Conservation (phyloP, 2,329 filamentous ascomycete genomes). For the Clarireedia homoeocarpa region DNA sequence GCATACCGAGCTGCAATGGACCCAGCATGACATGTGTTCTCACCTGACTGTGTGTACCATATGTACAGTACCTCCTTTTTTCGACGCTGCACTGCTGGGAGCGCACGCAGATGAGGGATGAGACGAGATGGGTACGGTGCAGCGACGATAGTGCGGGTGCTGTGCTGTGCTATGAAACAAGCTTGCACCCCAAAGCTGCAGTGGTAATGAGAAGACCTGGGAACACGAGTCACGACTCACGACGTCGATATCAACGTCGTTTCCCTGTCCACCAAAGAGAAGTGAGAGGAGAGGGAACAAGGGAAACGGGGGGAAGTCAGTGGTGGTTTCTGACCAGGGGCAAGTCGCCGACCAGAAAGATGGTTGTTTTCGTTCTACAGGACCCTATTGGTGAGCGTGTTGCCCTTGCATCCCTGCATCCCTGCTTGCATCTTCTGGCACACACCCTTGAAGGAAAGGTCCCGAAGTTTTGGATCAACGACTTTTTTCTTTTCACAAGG, state of each 20-base stretch:
- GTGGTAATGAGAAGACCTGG: not conserved
- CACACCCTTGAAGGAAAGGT: not conserved
- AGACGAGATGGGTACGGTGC: too few relatives aligned
- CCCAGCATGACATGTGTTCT: not conserved
- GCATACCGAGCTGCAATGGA: not conserved
- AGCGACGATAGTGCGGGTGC: too few relatives aligned
- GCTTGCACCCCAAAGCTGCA: too few relatives aligned
- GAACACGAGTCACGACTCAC: not conserved
- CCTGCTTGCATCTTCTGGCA: not conserved
- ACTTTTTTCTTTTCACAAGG: not conserved
- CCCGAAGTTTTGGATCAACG: conserved; percentile 9
- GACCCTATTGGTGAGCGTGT: not conserved
- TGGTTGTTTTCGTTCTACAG: not conserved
- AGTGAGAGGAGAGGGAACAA: too few relatives aligned
- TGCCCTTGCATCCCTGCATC: not conserved
- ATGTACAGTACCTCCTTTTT: too few relatives aligned
- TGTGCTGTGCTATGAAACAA: too few relatives aligned
- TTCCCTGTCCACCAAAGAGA: too few relatives aligned
- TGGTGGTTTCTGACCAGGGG: not conserved
- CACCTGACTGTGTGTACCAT: too few relatives aligned
- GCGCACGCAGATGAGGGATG: too few relatives aligned
- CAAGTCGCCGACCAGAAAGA: conserved; percentile 5
- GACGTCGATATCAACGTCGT: not conserved
- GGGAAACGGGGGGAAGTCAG: too few relatives aligned
- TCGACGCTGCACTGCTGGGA: too few relatives aligned